phyloP scores from a whole-genome alignment of 2,329 filamentous ascomycete species.

The Diaporthe citriasiana region DNA sequence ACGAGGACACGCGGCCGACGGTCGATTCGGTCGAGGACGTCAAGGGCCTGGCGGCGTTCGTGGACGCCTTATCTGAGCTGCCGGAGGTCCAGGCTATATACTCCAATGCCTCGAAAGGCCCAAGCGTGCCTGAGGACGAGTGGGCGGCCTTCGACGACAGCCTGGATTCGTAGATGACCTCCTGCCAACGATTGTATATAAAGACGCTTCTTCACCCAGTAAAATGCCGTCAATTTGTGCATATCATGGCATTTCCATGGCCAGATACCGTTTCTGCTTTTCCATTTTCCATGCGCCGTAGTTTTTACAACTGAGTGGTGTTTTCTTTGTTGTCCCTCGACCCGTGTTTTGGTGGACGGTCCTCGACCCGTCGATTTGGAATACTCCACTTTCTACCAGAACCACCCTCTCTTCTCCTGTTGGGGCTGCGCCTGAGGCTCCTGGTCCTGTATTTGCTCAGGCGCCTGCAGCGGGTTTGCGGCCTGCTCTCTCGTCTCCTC shows the following conservation, averaged over 20 bases:
- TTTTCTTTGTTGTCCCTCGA: neutral
- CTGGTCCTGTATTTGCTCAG: slow-evolving; percentile 39
- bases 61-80: slow-evolving; percentile 74
- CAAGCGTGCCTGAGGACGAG: slow-evolving; percentile 61
- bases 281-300: slow-evolving; percentile 25
- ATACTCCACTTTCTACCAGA: slow-evolving; percentile 18
- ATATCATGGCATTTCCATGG: neutral
- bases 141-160: slow-evolving; percentile 69
- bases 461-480: slow-evolving; percentile 31
- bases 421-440: slow-evolving; percentile 48
- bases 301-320: slow-evolving; percentile 27
- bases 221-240: neutral
- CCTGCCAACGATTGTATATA: neutral
- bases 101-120: slow-evolving; percentile 73
- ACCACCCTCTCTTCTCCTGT: slow-evolving; percentile 39
- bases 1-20: slow-evolving; percentile 80
- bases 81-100: slow-evolving; percentile 84
- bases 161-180: slow-evolving; percentile 58
- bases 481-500: slow-evolving; percentile 52
- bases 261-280: neutral
- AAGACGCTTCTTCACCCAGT: slow-evolving; percentile 14
- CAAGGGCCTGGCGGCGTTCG: slow-evolving; percentile 70
- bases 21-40: slow-evolving; percentile 71
- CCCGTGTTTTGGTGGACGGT: neutral
- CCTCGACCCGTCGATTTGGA: slow-evolving; percentile 13